These are phyloP conservation scores for Sporothrix globosa DNA, from an alignment of 2,329 filamentous ascomycete genomes.

Conservation along the genomic window DNA sequence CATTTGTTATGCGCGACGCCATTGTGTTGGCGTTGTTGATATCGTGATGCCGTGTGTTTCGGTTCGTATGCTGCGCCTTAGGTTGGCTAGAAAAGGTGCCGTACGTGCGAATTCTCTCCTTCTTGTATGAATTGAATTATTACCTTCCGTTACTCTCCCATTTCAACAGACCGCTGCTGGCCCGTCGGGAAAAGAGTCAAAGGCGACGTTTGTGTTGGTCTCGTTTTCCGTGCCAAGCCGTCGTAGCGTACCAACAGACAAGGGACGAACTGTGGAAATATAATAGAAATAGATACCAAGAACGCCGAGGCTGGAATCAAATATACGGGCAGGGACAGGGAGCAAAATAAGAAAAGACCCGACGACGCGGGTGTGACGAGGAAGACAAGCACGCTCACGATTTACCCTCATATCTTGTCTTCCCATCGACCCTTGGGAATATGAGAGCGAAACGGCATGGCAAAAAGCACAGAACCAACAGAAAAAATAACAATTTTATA, in stretches of 20 bases:
- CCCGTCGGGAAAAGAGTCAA: neutral
- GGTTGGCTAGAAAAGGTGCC: neutral
- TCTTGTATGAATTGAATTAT: neutral
- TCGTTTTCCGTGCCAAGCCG: neutral
- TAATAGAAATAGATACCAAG: neutral
- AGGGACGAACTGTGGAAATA: neutral
- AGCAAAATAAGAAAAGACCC: neutral
- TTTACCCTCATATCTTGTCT: neutral
- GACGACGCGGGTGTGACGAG: neutral
- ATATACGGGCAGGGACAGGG: neutral
- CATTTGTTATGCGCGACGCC: neutral
- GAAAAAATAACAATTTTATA: neutral
- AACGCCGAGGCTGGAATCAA: neutral
- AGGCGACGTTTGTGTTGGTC: neutral
- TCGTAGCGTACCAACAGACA: neutral
- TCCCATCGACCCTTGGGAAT: neutral
- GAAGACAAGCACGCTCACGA: neutral
- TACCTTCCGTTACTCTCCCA: neutral
- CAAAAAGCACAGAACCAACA: slow-evolving; percentile 7
- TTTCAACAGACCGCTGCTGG: neutral
- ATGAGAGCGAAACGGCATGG: neutral
- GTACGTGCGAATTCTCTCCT: neutral
- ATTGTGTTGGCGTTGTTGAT: neutral
- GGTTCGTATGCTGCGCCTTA: neutral
- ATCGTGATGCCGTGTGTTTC: neutral